These are phyloP conservation scores for Corinectria fuckeliana DNA, from an alignment of 2,329 filamentous ascomycete species.

Conservation along the genomic window DNA sequence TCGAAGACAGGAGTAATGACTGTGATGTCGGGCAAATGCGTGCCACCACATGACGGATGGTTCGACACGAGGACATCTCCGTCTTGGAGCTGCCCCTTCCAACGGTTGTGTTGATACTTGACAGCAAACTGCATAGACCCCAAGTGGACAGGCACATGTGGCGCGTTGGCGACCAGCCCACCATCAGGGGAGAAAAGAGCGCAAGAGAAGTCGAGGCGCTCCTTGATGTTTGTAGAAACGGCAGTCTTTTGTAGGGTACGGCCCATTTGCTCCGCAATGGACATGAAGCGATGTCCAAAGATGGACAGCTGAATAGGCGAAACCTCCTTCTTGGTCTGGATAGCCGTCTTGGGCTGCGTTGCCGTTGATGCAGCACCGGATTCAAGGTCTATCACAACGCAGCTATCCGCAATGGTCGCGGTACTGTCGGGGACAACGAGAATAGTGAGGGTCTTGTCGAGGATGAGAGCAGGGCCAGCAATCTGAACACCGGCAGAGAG, in stretches of 20 bases:
- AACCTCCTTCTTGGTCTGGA: constrained; percentile 44
- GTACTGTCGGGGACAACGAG: constrained; percentile 61
- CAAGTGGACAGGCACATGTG: constrained; percentile 77
- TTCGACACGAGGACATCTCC: constrained; percentile 48
- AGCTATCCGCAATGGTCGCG: constrained; percentile 44
- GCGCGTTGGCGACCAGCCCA: constrained; percentile 76
- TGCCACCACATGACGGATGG: constrained; percentile 45
- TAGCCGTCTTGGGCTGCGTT: neutral
- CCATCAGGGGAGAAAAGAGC: constrained; percentile 79
- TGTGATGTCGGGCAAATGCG: constrained; percentile 49
- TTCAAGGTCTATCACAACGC: constrained; percentile 45
- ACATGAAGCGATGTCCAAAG: constrained; percentile 84
- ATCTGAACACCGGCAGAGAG: constrained; percentile 24
- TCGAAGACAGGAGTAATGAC: constrained; percentile 66
- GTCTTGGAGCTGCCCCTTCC: constrained; percentile 54
- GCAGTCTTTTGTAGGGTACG: constrained; percentile 79
- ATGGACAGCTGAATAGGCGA: constrained; percentile 78
- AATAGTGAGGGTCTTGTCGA: constrained; percentile 75
- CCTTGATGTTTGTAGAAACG: constrained; percentile 81
- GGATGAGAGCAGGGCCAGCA: constrained; percentile 57
- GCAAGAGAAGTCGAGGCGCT: constrained; percentile 81
- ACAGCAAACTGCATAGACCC: constrained; percentile 84
- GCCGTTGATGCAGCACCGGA: neutral
- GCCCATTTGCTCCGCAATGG: constrained; percentile 85
- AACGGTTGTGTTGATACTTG: constrained; percentile 71